Percentiles rank a stretch among this genome's conserved stretches.
These are phyloP conservation scores for Sugiyamaella valdiviana DNA, from an alignment of 805 yeast species.

Conservation along the genomic window DNA sequence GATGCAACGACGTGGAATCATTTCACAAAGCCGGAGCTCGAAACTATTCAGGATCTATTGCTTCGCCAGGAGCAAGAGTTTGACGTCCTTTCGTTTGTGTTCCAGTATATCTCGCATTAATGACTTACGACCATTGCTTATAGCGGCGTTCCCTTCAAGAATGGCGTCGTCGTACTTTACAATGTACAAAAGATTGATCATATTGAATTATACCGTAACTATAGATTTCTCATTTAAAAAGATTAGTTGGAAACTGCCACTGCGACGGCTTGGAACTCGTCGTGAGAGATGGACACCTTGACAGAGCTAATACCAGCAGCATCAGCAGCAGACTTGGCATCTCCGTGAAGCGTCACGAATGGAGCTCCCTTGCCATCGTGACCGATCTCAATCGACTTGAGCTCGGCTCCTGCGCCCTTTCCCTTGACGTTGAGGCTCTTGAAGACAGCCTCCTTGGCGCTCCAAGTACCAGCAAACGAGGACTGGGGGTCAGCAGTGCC, in stretches of 20 bases:
- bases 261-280: slow-evolving; percentile 95
- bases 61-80: slow-evolving; percentile 65
- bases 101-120: slow-evolving; percentile 85
- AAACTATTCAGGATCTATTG: slow-evolving; percentile 66
- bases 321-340: slow-evolving; percentile 68
- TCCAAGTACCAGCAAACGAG: slow-evolving; percentile 96
- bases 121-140: neutral
- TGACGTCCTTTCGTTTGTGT: slow-evolving; percentile 74
- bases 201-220: too few species aligned
- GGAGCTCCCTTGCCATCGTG: slow-evolving; percentile 75
- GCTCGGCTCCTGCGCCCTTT: slow-evolving; percentile 91
- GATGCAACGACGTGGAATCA: slow-evolving; percentile 99
- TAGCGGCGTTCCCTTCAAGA: too few species aligned
- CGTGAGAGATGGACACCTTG: slow-evolving; percentile 90
- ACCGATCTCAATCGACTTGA: slow-evolving; percentile 82
- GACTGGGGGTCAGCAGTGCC: slow-evolving; percentile 74
- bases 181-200: too few species aligned
- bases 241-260: slow-evolving; percentile 60
- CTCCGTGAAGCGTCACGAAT: slow-evolving; percentile 65
- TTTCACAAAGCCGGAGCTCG: slow-evolving; percentile 55
- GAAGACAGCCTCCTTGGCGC: slow-evolving; percentile 98
- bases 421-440: slow-evolving; percentile 86
- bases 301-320: slow-evolving; percentile 63
- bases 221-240: neutral
- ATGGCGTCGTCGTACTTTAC: too few species aligned